Evolutionary conservation across 371 early-diverging fungal genomes (phyloP).

Genomic region (Phascolomyces articulosus): DNA sequence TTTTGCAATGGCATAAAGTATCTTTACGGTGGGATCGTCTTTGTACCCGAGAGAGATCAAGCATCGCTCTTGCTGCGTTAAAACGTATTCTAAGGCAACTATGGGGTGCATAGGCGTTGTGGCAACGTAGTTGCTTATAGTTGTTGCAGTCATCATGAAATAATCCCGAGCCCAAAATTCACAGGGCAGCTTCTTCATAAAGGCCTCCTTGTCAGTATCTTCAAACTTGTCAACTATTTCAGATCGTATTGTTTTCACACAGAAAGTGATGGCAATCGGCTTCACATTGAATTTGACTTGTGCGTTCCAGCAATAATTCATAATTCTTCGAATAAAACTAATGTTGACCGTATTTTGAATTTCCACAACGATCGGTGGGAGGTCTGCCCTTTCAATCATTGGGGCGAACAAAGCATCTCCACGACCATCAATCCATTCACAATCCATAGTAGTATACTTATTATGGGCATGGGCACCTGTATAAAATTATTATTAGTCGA

Average conservation of each 20-base stretch:
- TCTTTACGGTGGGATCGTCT: constrained; percentile 11
- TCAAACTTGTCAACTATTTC: constrained; percentile 5
- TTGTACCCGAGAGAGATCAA: constrained; percentile 3
- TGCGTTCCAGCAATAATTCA: constrained; percentile 7
- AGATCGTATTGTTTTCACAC: background rate
- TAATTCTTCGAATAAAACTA: background rate
- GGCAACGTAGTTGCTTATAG: background rate
- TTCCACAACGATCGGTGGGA: constrained; percentile 6
- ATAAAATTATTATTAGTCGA: background rate
- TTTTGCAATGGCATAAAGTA: constrained; percentile 9
- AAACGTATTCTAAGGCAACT: constrained; percentile 7
- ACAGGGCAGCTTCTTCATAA: background rate
- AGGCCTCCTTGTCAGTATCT: background rate
- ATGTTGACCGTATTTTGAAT: constrained; percentile 8
- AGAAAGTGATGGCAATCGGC: constrained; percentile 9
- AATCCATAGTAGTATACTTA: background rate
- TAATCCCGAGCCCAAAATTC: constrained; percentile 8
- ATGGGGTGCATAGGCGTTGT: constrained; percentile 5
- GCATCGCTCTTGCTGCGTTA: constrained; percentile 8
- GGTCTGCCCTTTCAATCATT: background rate
- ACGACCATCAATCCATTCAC: background rate
- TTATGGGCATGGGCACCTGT: background rate
- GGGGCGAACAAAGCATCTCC: background rate
- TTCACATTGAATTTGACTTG: background rate
- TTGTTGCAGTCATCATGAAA: constrained; percentile 6